Evolutionary conservation across 2,329 filamentous ascomycete species (phyloP).

Genomic region (Mycosphaerella sp.): DNA sequence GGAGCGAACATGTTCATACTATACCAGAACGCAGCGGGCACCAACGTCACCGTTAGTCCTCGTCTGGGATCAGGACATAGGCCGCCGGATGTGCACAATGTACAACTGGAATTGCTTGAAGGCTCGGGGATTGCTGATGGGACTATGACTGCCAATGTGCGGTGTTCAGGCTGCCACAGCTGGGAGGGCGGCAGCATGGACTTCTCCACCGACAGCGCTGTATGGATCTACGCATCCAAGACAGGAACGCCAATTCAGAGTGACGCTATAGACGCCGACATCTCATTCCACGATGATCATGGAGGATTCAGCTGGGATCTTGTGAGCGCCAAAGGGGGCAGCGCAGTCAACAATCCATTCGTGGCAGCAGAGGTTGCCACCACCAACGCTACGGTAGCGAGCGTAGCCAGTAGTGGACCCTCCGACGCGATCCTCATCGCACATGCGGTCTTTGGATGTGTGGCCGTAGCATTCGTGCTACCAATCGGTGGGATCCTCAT

Average conservation of each 20-base stretch:
- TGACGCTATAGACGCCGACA: conserved; percentile 39
- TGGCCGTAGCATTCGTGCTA: conserved; percentile 44
- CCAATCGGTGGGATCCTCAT: conserved; percentile 43
- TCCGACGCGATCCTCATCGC: conserved; percentile 33
- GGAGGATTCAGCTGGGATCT: conserved; percentile 44
- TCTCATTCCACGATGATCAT: conserved; percentile 44
- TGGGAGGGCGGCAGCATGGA: conserved; percentile 50
- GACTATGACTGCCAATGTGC: conserved; percentile 52
- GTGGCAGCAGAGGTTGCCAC: conserved; percentile 16
- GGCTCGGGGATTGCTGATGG: conserved; percentile 49
- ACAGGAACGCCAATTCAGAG: conserved; percentile 46
- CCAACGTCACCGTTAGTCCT: conserved; percentile 54
- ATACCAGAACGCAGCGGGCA: conserved; percentile 48
- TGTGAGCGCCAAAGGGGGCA: conserved; percentile 42
- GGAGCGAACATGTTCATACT: conserved; percentile 55
- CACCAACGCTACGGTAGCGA: conserved; percentile 3
- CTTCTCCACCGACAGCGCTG: conserved; percentile 39
- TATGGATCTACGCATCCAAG: conserved; percentile 49
- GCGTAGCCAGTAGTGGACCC: conserved; percentile 5
- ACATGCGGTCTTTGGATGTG: conserved; percentile 41
- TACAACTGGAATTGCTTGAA: conserved; percentile 43
- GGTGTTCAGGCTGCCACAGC: conserved; percentile 48
- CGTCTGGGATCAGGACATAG: conserved; percentile 42
- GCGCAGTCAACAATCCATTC: conserved; percentile 43
- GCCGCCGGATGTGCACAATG: conserved; percentile 39